Evolutionary conservation across 805 yeast genomes (phyloP).

Genomic region (Saturnispora quitensis): DNA sequence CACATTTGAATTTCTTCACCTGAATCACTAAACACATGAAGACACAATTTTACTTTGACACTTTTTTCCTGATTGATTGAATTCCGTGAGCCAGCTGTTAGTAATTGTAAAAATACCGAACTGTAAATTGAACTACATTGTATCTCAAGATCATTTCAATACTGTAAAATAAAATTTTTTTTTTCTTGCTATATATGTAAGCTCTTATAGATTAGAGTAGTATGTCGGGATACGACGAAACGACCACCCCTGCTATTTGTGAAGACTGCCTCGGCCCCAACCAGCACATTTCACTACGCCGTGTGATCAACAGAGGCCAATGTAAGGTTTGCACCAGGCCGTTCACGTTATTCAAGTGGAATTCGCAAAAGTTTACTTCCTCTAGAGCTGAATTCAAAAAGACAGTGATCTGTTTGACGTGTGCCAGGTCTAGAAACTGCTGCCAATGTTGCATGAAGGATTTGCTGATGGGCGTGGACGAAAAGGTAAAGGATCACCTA

Average conservation of each 20-base stretch:
- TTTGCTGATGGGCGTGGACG: conserved; percentile 69
- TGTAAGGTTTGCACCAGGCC: conserved; percentile 83
- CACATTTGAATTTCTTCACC: conserved; percentile 5
- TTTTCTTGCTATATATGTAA: not conserved
- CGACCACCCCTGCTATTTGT: conserved; percentile 54
- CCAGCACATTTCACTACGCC: conserved; percentile 58
- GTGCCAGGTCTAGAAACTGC: conserved; percentile 71
- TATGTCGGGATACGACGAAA: conserved; percentile 16
- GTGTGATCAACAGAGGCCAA: conserved; percentile 65
- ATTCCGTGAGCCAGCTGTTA: not conserved
- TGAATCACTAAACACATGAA: conserved; percentile 4
- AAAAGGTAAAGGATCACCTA: conserved; percentile 72
- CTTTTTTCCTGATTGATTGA: conserved; percentile 1
- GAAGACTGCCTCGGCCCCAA: conserved; percentile 62
- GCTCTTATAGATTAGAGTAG: not conserved
- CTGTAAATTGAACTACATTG: not conserved
- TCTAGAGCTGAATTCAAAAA: conserved; percentile 38
- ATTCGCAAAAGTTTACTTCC: conserved; percentile 1
- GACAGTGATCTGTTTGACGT: conserved; percentile 68
- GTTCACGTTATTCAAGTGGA: conserved; percentile 74
- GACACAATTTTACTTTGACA: conserved; percentile 5
- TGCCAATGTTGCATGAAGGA: conserved; percentile 88
- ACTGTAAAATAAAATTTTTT: not conserved
- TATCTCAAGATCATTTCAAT: not conserved
- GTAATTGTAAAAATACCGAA: not conserved